Conservation (phyloP, 768 basidiomycete species). For the Piloderma croceum region DNA sequence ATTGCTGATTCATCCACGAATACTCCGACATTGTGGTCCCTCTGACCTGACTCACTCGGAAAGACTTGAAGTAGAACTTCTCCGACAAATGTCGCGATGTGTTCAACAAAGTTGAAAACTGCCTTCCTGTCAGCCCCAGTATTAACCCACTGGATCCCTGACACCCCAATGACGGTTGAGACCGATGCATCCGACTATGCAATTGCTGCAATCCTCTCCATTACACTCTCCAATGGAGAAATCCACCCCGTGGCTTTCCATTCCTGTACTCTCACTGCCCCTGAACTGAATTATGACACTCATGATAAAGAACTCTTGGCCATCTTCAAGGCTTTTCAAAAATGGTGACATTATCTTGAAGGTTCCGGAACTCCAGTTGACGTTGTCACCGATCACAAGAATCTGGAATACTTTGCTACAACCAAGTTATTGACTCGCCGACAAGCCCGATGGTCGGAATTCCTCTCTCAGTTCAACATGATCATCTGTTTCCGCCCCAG, state of each 20-base stretch:
- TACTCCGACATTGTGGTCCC: constrained; percentile 29
- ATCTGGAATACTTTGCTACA: constrained; percentile 21
- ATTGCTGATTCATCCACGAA: constrained; percentile 24
- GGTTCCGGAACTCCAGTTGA: constrained; percentile 11
- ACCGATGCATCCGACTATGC: constrained; percentile 30
- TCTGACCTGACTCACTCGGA: constrained; percentile 23
- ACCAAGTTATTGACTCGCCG: constrained; percentile 18
- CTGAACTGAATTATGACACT: constrained; percentile 31
- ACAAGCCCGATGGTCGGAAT: constrained; percentile 31
- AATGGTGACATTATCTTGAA: constrained; percentile 18
- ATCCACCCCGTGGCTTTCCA: constrained; percentile 23
- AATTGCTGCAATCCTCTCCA: constrained; percentile 9
- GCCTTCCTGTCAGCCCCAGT: constrained; percentile 27
- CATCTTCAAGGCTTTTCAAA: constrained; percentile 22
- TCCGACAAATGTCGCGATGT: neutral
- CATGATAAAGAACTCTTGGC: constrained; percentile 35
- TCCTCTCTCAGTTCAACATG: constrained; percentile 35
- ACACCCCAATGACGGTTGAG: constrained; percentile 15
- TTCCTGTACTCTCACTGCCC: constrained; percentile 10
- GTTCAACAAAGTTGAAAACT: constrained; percentile 18
- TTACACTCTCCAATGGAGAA: constrained; percentile 1
- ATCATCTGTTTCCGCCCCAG: constrained; percentile 22
- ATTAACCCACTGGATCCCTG: constrained; percentile 28
- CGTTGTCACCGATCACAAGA: constrained; percentile 20
- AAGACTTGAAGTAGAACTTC: constrained; percentile 10